Evolutionary conservation across 805 yeast genomes (phyloP).

Genomic region (Kuraishia hungarica): DNA sequence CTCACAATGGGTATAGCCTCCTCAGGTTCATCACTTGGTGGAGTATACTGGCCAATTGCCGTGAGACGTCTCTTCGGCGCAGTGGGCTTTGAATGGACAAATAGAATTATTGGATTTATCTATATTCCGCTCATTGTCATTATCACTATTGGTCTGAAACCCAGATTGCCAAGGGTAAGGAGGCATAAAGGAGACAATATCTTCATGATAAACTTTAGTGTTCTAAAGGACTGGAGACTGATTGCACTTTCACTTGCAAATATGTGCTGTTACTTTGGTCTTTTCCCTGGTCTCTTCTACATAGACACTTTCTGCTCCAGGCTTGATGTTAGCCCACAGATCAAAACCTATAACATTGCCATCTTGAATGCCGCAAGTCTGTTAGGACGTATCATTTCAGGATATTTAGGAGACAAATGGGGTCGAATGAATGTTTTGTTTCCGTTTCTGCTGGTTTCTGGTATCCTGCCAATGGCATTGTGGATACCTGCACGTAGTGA

Average conservation of each 20-base stretch:
- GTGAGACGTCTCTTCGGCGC: slow-evolving; percentile 10
- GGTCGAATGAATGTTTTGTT: slow-evolving; percentile 36
- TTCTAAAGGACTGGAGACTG: slow-evolving; percentile 9
- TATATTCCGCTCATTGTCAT: slow-evolving; percentile 15
- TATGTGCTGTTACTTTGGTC: slow-evolving; percentile 14
- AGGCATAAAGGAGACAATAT: slow-evolving; percentile 3
- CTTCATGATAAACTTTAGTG: slow-evolving; percentile 5
- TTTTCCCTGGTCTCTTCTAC: slow-evolving; percentile 24
- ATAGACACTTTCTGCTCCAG: slow-evolving; percentile 9
- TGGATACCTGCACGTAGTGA: slow-evolving; percentile 23
- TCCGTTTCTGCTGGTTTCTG: slow-evolving; percentile 18
- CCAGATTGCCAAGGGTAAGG: slow-evolving; percentile 17
- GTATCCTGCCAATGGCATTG: slow-evolving; percentile 19
- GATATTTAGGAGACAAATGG: slow-evolving; percentile 32
- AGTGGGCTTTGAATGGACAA: slow-evolving; percentile 33
- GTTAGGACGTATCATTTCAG: slow-evolving; percentile 43
- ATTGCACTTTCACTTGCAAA: slow-evolving; percentile 2
- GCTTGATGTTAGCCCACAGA: background rate
- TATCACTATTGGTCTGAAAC: slow-evolving; percentile 19
- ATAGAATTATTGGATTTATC: slow-evolving; percentile 27
- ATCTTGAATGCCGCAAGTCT: slow-evolving; percentile 33
- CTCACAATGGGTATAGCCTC: slow-evolving; percentile 40
- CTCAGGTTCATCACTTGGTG: slow-evolving; percentile 45
- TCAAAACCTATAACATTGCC: slow-evolving; percentile 5
- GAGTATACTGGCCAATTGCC: slow-evolving; percentile 38